phyloP scores from a whole-genome alignment of 441 rosid species.

The Brassica balearica region DNA sequence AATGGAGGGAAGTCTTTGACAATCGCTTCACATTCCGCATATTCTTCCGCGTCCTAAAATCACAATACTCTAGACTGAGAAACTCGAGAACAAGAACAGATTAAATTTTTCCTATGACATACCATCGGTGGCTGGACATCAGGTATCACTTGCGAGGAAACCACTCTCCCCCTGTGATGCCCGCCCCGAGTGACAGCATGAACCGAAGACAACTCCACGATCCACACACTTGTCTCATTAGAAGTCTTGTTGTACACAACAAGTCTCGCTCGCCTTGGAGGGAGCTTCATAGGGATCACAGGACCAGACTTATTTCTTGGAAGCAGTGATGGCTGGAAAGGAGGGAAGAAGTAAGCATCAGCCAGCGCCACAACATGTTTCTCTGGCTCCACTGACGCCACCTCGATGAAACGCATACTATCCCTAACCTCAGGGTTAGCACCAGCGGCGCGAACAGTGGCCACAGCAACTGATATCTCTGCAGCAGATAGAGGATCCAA shows the following conservation, averaged over 20 bases:
- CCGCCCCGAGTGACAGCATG: conserved; percentile 92
- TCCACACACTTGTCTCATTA: conserved; percentile 83
- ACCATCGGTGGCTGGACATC: conserved; percentile 96
- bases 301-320: conserved; percentile 83
- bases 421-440: conserved; percentile 94
- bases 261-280: conserved; percentile 80
- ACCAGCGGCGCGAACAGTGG: conserved; percentile 91
- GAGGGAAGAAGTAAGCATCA: conserved; percentile 92
- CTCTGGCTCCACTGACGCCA: conserved; percentile 74
- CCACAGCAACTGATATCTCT: conserved; percentile 85
- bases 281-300: conserved; percentile 78
- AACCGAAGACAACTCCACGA: conserved; percentile 80
- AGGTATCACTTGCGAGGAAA: conserved; percentile 68
- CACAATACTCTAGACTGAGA: conserved; percentile 18
- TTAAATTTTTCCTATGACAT: conserved; percentile 23
- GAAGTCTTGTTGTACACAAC: conserved; percentile 79
- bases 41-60: conserved; percentile 79
- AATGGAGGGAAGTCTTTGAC: conserved; percentile 86
- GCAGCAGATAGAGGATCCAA: conserved; percentile 86
- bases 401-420: conserved; percentile 86
- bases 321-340: conserved; percentile 85
- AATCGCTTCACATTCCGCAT: conserved; percentile 88
- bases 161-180: conserved; percentile 87
- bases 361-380: conserved; percentile 83
- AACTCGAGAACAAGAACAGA: conserved; percentile 15